A percentile compares a stretch with the other conserved stretches of the same genome.
Conservation (phyloP, 2,329 filamentous ascomycete genomes). For the Alternaria rosae region DNA sequence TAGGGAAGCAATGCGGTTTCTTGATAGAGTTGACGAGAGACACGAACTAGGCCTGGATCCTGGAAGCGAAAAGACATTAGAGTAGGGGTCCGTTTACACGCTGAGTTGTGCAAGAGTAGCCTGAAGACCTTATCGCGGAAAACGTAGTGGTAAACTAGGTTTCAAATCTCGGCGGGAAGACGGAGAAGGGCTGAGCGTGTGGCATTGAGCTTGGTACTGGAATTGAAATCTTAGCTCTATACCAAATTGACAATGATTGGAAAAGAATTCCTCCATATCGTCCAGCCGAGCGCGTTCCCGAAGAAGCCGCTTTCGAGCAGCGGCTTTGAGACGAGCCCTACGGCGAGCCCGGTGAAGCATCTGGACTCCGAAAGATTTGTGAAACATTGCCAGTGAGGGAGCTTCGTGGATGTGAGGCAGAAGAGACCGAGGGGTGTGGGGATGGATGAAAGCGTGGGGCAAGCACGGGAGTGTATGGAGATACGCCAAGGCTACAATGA, state of each 20-base stretch:
- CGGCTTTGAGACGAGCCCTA: background rate
- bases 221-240: too few species aligned
- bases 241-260: too few species aligned
- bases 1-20: background rate
- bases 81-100: too few species aligned
- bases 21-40: background rate
- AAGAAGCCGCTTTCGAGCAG: background rate
- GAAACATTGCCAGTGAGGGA: too few species aligned
- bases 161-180: conserved; percentile 15
- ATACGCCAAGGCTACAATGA: background rate
- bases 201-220: too few species aligned
- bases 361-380: background rate
- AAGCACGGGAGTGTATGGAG: background rate
- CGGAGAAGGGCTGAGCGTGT: too few species aligned
- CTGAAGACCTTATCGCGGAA: background rate
- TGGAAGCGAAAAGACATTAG: background rate
- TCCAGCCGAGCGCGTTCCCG: background rate
- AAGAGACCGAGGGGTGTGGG: too few species aligned
- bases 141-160: conserved; percentile 6
- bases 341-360: background rate
- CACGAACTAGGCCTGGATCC: too few species aligned
- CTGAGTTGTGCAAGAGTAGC: too few species aligned
- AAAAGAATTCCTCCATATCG: background rate
- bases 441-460: background rate
- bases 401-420: too few species aligned